These are phyloP conservation scores for Benincasa hispida DNA, from an alignment of 306 rosid species.

Conservation along the genomic window DNA sequence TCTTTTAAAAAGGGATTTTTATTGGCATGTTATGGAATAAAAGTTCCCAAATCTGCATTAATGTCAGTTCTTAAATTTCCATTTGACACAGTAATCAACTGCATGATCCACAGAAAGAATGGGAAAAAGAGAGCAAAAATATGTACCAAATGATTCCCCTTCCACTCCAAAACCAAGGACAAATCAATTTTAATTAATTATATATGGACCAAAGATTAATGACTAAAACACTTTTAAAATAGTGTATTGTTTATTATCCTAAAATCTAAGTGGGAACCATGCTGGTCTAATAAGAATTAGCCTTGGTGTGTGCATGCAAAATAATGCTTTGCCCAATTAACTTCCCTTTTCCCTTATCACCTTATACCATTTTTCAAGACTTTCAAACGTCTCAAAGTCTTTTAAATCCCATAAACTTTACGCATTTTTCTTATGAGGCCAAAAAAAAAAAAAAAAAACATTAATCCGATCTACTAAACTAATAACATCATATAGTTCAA, in stretches of 20 bases:
- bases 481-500: too few relatives aligned
- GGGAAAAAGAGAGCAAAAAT: neutral
- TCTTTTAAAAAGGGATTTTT: neutral
- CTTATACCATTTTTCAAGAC: constrained; percentile 21
- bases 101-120: neutral
- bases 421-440: neutral
- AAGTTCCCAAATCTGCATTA: neutral
- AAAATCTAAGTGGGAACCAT: constrained; percentile 37
- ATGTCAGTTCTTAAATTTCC: neutral
- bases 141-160: neutral
- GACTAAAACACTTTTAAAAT: constrained; percentile 6
- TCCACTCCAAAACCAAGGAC: neutral
- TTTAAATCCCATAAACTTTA: neutral
- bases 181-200: neutral
- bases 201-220: neutral
- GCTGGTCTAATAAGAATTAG: constrained; percentile 62
- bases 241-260: constrained; percentile 41
- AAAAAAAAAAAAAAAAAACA: neutral
- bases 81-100: neutral
- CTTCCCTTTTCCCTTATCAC: constrained; percentile 15
- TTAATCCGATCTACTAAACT: neutral
- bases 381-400: neutral
- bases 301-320: constrained; percentile 46
- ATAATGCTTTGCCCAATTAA: constrained; percentile 31
- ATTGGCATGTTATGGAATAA: neutral